Evolutionary conservation across 306 rosid species (phyloP).

Genomic region (Castanea mollissima): DNA sequence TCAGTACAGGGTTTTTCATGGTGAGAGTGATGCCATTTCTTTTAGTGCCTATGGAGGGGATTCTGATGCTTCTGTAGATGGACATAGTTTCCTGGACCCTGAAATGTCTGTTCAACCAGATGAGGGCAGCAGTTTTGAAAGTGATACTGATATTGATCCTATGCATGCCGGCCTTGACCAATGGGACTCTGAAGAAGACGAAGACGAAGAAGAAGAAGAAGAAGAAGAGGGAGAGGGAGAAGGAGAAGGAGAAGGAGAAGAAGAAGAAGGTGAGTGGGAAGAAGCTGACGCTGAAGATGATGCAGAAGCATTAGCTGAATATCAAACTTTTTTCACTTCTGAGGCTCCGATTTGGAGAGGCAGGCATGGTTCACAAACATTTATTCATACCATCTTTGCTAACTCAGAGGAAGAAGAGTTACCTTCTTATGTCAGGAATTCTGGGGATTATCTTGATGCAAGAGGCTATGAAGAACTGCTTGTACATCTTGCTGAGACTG

Average conservation of each 20-base stretch:
- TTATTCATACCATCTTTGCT: conserved; percentile 23
- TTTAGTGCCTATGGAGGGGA: conserved; percentile 78
- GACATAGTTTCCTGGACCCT: conserved; percentile 62
- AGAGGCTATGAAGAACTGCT: conserved; percentile 67
- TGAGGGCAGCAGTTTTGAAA: conserved; percentile 51
- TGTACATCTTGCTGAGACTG: conserved; percentile 71
- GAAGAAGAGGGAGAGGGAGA: conserved; percentile 16
- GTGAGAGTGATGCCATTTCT: conserved; percentile 68
- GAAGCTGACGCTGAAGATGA: conserved; percentile 53
- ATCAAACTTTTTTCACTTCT: conserved; percentile 43
- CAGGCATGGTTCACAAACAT: conserved; percentile 42
- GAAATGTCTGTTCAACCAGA: conserved; percentile 46
- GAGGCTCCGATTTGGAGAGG: conserved; percentile 41
- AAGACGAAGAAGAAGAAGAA: conserved; percentile 30
- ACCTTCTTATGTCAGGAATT: conserved; percentile 44
- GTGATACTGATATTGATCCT: conserved; percentile 92
- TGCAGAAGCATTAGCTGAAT: conserved; percentile 35
- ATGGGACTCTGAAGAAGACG: conserved; percentile 61
- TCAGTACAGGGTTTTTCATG: conserved; percentile 42
- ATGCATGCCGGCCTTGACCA: conserved; percentile 79
- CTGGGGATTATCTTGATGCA: conserved; percentile 67
- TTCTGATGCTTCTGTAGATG: conserved; percentile 76
- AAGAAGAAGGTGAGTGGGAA: conserved; percentile 49
- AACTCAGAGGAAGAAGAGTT: conserved; percentile 45
- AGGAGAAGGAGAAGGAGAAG: background rate